Evolutionary conservation across 257 asterid species (phyloP), one percentile per base, ranked within the genome.

Genomic region (Jaltomata sinuosa): DNA sequence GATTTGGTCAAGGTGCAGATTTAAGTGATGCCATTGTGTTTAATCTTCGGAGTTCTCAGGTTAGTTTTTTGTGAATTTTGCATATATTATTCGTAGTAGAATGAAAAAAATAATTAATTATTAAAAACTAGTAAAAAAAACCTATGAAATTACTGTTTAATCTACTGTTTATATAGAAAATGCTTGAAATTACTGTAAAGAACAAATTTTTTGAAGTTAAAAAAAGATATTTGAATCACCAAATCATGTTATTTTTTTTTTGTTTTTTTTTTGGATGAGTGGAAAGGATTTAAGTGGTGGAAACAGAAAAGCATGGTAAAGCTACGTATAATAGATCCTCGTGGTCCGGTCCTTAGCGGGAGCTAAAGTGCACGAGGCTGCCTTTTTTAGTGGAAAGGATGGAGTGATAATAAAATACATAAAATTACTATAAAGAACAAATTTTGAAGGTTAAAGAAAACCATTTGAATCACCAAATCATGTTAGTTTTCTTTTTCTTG

Each of bases 41-140:
- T 87, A 96, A 93, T 88, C 93, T 90, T 86, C 69, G 83, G 62
- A 88, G 83, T 83, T 89, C 88, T 89, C 93, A 94, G 97, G 95
- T 83, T 9, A 31, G 81, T 22, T 31, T 22, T 65, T 10, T n/a
- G 36, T 79, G 45, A 7, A 32, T 86, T 49, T 76, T 84, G 83
- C 71, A 38, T 19, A 47, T 47, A 2, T 67, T 9, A 25, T 22
- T 77, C n/a, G n/a, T n/a, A 14, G 72, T 57, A 57, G 32, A 57
- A 57, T 57, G 67, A 27, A 36, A 36, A n/a, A n/a, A n/a, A n/a
- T n/a, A 2, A 10, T 12, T 42, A 19, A 32, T 72, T 72, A 18
- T 38, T 21, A 38, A 22, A 38, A 71, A 38, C 6, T 11, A 69
- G 72, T 12, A 0, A 27, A 12, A 27, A 40, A 40, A n/a, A n/a